Conservation (phyloP, 2,329 filamentous ascomycete species). For the Purpureocillium lavendulum region DNA sequence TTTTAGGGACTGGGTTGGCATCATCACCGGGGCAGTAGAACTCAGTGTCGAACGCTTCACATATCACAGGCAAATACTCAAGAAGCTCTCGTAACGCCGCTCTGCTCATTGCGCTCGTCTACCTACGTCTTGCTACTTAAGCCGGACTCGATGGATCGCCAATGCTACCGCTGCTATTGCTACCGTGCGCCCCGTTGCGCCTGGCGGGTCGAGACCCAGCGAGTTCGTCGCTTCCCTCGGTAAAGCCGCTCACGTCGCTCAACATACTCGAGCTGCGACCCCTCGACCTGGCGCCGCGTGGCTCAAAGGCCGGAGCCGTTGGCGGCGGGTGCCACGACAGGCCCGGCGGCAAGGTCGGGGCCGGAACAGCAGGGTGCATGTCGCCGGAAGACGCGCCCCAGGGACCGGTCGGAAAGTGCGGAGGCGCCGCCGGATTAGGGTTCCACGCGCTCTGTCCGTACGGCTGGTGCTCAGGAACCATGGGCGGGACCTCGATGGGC, state of each 20-base stretch:
- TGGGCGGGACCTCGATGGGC: conserved; percentile 17
- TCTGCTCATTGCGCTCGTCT: too few species aligned
- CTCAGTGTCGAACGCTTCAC: too few species aligned
- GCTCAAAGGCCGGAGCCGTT: conserved; percentile 26
- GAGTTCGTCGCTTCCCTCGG: conserved; percentile 50
- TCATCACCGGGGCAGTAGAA: too few species aligned
- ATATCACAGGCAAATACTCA: too few species aligned
- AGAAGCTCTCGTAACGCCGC: too few species aligned
- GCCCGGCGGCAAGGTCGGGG: conserved; percentile 19
- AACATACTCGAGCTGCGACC: conserved; percentile 60
- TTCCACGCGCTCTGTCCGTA: conserved; percentile 22
- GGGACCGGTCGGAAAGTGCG: conserved; percentile 25
- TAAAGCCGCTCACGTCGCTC: conserved; percentile 58
- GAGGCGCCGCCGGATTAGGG: conserved; percentile 21
- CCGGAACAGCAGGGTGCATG: conserved; percentile 20
- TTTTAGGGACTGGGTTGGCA: too few species aligned
- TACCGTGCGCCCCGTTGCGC: conserved; percentile 20
- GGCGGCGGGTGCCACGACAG: conserved; percentile 27
- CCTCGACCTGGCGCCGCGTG: conserved; percentile 32
- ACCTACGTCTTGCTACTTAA: too few species aligned
- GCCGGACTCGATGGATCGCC: conserved; percentile 44
- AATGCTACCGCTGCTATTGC: conserved; percentile 35
- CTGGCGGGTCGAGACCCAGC: conserved; percentile 9
- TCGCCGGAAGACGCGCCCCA: conserved; percentile 28
- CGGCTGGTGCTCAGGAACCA: conserved; percentile 10